Percentiles rank a stretch among this genome's conserved stretches.
Evolutionary conservation across 2,329 filamentous ascomycete species (phyloP).

Genomic region (Nakataea oryzae): DNA sequence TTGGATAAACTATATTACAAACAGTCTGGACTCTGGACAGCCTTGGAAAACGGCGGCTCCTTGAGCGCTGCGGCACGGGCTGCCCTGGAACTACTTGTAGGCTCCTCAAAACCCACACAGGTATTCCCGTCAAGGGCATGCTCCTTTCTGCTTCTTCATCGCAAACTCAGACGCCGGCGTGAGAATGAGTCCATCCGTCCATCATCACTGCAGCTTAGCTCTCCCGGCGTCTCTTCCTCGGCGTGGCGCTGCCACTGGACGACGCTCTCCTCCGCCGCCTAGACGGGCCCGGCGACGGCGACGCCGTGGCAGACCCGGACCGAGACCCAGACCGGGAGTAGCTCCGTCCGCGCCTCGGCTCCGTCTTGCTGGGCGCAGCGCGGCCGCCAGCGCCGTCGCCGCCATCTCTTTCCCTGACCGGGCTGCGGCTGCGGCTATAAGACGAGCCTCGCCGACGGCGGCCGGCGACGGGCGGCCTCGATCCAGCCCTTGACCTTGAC

Average conservation of each 20-base stretch:
- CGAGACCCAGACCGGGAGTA: slow-evolving; percentile 8
- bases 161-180: neutral
- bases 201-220: neutral
- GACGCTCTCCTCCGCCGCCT: slow-evolving; percentile 11
- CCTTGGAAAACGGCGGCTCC: neutral
- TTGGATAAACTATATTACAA: neutral
- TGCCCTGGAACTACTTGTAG: too few species aligned
- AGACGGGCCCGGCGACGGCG: slow-evolving; percentile 8
- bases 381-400: neutral
- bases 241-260: slow-evolving; percentile 9
- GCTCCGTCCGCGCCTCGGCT: neutral
- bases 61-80: too few species aligned
- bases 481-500: neutral
- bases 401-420: slow-evolving; percentile 1
- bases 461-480: neutral
- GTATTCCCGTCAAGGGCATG: too few species aligned
- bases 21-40: neutral
- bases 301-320: slow-evolving; percentile 10
- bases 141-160: too few species aligned
- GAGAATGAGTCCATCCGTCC: neutral
- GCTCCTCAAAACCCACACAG: too few species aligned
- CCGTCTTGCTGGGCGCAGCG: neutral
- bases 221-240: slow-evolving; percentile 13
- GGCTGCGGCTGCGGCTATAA: slow-evolving; percentile 11
- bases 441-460: slow-evolving; percentile 6